phyloP scores from a whole-genome alignment of 1,139 yeast species.

The Ashbya aceris region DNA sequence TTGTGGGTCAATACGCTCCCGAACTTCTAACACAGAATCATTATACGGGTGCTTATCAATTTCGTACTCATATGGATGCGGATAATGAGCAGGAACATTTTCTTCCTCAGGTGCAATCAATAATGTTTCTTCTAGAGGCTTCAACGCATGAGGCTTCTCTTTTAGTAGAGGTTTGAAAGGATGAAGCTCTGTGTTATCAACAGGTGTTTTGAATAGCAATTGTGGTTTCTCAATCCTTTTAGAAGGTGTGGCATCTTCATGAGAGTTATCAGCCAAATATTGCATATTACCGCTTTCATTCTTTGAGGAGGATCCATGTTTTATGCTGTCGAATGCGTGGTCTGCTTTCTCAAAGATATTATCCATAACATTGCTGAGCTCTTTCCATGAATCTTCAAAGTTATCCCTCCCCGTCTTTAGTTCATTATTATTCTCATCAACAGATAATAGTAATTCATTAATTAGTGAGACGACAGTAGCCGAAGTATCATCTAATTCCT shows the following conservation, averaged over 20 bases:
- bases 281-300: slow-evolving; percentile 25
- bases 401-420: slow-evolving; percentile 36
- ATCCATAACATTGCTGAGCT: slow-evolving; percentile 56
- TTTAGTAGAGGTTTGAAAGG: slow-evolving; percentile 74
- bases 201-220: slow-evolving; percentile 41
- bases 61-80: slow-evolving; percentile 78
- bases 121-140: slow-evolving; percentile 44
- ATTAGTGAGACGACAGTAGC: slow-evolving; percentile 42
- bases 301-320: slow-evolving; percentile 9
- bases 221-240: slow-evolving; percentile 63
- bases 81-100: slow-evolving; percentile 50
- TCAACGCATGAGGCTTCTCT: slow-evolving; percentile 61
- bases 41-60: slow-evolving; percentile 69
- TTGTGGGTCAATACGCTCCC: slow-evolving; percentile 46
- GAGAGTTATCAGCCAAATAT: slow-evolving; percentile 41
- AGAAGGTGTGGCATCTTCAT: slow-evolving; percentile 14
- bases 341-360: slow-evolving; percentile 67
- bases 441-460: slow-evolving; percentile 42
- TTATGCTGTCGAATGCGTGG: slow-evolving; percentile 46
- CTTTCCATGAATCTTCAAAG: slow-evolving; percentile 49
- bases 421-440: slow-evolving; percentile 32
- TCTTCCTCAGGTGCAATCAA: slow-evolving; percentile 37
- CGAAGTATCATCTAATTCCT: slow-evolving; percentile 38
- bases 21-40: slow-evolving; percentile 37
- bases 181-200: slow-evolving; percentile 57